Percentiles rank a stretch among this genome's conserved stretches.
These are phyloP conservation scores for Cladorrhinum sp. DNA, from an alignment of 2,329 filamentous ascomycete genomes.

Conservation along the genomic window DNA sequence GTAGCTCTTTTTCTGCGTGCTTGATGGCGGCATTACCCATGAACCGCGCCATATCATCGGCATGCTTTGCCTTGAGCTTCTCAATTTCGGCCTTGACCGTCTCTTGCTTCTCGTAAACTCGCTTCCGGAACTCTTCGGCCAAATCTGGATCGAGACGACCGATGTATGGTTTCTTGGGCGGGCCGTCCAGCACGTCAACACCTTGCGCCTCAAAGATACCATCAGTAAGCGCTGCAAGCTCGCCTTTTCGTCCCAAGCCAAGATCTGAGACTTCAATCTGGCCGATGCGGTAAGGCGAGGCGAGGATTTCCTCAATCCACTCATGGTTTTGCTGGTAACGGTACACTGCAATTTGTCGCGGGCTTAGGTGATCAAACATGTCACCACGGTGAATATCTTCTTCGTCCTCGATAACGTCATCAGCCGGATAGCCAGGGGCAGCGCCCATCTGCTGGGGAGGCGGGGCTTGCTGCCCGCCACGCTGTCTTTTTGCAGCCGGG, in stretches of 20 bases:
- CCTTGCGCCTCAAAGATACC: constrained; percentile 73
- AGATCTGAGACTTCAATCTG: constrained; percentile 87
- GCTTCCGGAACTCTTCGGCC: constrained; percentile 78
- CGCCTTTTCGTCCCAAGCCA: constrained; percentile 79
- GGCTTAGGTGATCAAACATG: constrained; percentile 83
- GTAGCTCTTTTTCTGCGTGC: constrained; percentile 72
- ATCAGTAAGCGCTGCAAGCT: constrained; percentile 75
- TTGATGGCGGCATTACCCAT: constrained; percentile 68
- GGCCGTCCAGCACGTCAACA: constrained; percentile 44
- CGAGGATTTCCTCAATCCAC: constrained; percentile 98
- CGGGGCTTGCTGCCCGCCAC: constrained; percentile 36
- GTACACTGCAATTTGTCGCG: constrained; percentile 80
- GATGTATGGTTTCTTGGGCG: constrained; percentile 58
- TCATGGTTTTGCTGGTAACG: constrained; percentile 94
- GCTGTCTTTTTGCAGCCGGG: constrained; percentile 33
- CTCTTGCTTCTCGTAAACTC: constrained; percentile 68
- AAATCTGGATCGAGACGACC: constrained; percentile 71
- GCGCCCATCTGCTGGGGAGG: constrained; percentile 23
- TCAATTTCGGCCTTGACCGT: constrained; percentile 79
- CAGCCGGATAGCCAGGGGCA: constrained; percentile 23
- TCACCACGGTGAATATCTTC: constrained; percentile 87
- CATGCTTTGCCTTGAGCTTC: constrained; percentile 76
- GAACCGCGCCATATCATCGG: constrained; percentile 69
- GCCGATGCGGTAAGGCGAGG: constrained; percentile 79
- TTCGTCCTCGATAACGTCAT: constrained; percentile 70